Percentiles rank a stretch among this genome's conserved stretches.
phyloP scores from a whole-genome alignment of 768 basidiomycete genomes.

The Panaeolus cyanescens region DNA sequence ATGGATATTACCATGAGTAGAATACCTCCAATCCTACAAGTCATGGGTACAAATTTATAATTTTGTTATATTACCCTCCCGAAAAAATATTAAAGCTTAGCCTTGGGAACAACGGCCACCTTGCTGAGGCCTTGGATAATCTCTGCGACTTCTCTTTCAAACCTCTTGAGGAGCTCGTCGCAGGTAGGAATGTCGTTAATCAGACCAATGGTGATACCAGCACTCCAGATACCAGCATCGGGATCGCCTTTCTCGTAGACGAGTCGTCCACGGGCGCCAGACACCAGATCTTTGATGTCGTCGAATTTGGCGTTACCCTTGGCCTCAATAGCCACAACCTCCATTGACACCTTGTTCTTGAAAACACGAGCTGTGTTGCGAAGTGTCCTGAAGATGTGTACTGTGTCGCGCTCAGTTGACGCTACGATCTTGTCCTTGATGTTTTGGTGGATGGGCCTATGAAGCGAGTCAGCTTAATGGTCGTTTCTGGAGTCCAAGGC shows the following conservation, averaged over 20 bases:
- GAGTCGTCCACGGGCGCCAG: conserved; percentile 64
- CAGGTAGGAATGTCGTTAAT: conserved; percentile 88
- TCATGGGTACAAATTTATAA: neutral
- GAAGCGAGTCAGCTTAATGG: neutral
- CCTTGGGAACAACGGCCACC: conserved; percentile 26
- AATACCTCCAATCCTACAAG: neutral
- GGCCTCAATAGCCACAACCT: conserved; percentile 84
- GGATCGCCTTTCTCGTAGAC: conserved; percentile 86
- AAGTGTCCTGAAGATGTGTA: conserved; percentile 90
- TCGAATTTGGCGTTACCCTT: conserved; percentile 87
- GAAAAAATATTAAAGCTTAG: conserved; percentile 36
- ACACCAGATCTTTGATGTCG: conserved; percentile 77
- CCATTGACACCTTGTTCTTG: conserved; percentile 80
- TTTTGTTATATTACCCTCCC: neutral
- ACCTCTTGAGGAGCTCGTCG: conserved; percentile 61
- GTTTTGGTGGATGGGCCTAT: conserved; percentile 80
- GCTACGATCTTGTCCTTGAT: conserved; percentile 90
- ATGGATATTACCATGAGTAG: neutral
- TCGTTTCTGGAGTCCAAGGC: neutral
- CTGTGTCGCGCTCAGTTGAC: conserved; percentile 79
- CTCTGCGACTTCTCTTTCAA: conserved; percentile 78
- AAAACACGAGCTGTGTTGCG: conserved; percentile 83
- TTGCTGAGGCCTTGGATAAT: conserved; percentile 53
- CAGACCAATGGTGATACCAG: conserved; percentile 64
- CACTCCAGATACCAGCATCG: conserved; percentile 87